Base-by-base conservation (phyloP, 1,284 basidiomycete genomes). In the Coniferiporia weirii region DNA sequence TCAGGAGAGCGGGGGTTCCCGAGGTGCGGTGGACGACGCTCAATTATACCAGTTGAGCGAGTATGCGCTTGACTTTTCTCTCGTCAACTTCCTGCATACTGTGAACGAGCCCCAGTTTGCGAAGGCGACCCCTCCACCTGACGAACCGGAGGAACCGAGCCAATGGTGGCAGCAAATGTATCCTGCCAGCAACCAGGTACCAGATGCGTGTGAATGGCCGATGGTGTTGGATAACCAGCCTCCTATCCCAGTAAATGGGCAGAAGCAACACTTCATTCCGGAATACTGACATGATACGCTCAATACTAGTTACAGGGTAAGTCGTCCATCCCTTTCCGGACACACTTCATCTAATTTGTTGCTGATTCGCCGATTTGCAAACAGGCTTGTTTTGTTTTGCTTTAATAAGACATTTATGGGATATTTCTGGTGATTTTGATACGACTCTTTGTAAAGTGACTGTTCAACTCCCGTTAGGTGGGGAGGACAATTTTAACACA, bases 121-220 rank as follows among this genome's bases (percentile, higher is more conserved):
- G 45, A 54, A 61, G 45, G n/a, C 27, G 9, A 58, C 60, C 4
- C 60, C 60, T 9, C 60, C 60, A 1, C 60, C 60, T 6, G 56
- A 43, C 9, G 56, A 58, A 5, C 17, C 22, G 13, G 51, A 43
- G 13, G 50, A 46, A 15, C n/a, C 36, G 22, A 27, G 17, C 17
- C 46, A 55, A 35, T 61, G 60, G 60, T 61, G 60, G 60, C 60
- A 61, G 13, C 49, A 54, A 7, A 54, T 58, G 56, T 61, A 58
- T 32, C 60, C 56, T 13, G 60, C 58, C 17, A 50, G 27, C 46
- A 45, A n/a, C 13, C 56, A 44, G 48, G 19, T 45, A 10, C 22
- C 40, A 10, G 40, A 55, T 43, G 40, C 45, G 5, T 43, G 36
- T 10, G 57, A 58, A 20, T 61, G 60, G 60, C 60, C 60, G 13